Percentiles rank a stretch among this genome's conserved stretches.
Conservation (phyloP, 768 basidiomycete genomes). For the Podaxis pistillaris region DNA sequence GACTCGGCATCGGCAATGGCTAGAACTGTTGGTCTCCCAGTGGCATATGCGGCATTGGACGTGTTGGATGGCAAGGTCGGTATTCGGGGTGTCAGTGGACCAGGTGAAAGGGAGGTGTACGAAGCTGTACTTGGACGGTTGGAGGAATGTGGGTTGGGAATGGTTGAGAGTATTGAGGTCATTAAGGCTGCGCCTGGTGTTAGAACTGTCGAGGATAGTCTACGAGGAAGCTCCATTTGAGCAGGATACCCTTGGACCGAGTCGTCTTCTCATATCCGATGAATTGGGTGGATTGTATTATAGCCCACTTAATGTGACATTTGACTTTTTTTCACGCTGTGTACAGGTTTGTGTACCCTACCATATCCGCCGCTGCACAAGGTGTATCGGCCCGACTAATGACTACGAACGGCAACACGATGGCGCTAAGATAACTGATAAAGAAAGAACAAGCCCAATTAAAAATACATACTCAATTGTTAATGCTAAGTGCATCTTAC, state of each 20-base stretch:
- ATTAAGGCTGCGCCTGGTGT: slow-evolving; percentile 2
- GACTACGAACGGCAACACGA: too few species aligned
- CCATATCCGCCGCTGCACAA: background rate
- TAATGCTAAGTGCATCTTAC: too few species aligned
- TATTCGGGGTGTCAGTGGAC: slow-evolving; percentile 66
- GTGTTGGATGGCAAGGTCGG: slow-evolving; percentile 60
- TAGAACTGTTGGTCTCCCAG: slow-evolving; percentile 84
- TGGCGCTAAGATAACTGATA: too few species aligned
- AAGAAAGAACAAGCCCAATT: too few species aligned
- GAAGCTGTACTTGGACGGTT: slow-evolving; percentile 61
- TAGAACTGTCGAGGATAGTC: slow-evolving; percentile 9
- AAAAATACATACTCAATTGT: too few species aligned
- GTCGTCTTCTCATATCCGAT: background rate
- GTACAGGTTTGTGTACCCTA: background rate
- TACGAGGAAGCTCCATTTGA: background rate
- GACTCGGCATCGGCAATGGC: slow-evolving; percentile 76
- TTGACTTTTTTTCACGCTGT: background rate
- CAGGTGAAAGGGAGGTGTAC: slow-evolving; percentile 56
- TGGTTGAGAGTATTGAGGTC: slow-evolving; percentile 35
- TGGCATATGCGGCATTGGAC: slow-evolving; percentile 76
- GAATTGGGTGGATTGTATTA: background rate
- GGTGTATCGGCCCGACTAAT: background rate
- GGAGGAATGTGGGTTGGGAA: slow-evolving; percentile 48
- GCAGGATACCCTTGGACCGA: background rate
- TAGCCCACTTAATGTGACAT: background rate